Base-by-base conservation (phyloP, 106 monocot genomes). In the Allium sativum region DNA sequence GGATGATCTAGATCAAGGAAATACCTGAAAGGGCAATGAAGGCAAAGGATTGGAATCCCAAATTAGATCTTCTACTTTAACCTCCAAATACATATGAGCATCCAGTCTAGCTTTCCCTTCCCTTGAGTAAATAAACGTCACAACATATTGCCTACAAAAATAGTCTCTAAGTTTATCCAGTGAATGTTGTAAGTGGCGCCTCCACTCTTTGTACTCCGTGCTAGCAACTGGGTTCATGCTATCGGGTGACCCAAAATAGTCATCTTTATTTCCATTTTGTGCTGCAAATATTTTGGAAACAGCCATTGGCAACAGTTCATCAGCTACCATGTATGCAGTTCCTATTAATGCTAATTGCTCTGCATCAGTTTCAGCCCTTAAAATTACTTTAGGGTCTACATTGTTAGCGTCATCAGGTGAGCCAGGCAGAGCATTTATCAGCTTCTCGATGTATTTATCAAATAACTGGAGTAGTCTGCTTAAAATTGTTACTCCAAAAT, bases 121-220 rank as follows among this genome's bases (percentile, higher is more conserved):
- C 40, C 88, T 74, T 12, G 90, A 75, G 64, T 95, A 95, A 64
- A 95, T 77, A 58, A 95, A 95, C 54, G 71, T 90, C 48, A 95
- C 76, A n/a, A 95, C 77, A 75, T 95, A 90, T 65, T 90, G 86
- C 68, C 83, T 73, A 66, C 95, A 90, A 54, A 95, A 90, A 75
- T 87, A 84, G 61, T 95, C 95, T 69, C 81, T 83, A 40, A 95
- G 86, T 66, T 90, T 95, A 48, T 90, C 95, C 64, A 87, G 64
- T 58, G 83, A 90, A 51, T 84, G 81, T 41, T 86, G 86, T 31
- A 95, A 77, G 71, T 79, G 81, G 13, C 90, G 81, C 55, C 70
- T 86, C 95, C 90, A 90, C 42, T 95, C 90, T 70, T 84, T 95
- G 63, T 87, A 84, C 52, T 84, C 90, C 11, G 69, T 44, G 19